phyloP scores from a whole-genome alignment of 108 stramenopile species.

The Hondaea fermentalgiana region DNA sequence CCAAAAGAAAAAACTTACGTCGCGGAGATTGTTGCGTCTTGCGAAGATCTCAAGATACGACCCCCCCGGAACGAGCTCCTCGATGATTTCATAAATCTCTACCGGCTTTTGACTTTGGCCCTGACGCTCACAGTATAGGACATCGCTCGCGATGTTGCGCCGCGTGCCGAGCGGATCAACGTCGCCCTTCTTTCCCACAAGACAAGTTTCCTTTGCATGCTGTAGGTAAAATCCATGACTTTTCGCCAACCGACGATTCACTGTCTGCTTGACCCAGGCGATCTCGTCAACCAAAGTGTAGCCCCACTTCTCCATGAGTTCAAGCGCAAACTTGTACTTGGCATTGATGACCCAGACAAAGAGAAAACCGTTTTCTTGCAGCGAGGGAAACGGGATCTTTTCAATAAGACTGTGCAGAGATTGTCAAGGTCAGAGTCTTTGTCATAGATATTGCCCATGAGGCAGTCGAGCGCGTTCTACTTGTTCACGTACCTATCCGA shows the following conservation, averaged over 20 bases:
- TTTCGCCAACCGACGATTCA: slow-evolving; percentile 4
- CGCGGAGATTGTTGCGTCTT: not conserved
- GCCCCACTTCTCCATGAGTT: slow-evolving; percentile 15
- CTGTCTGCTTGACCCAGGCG: not conserved
- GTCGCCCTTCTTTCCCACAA: not conserved
- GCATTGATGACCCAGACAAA: slow-evolving; percentile 16
- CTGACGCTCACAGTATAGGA: not conserved
- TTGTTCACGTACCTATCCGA: not conserved
- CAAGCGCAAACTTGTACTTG: slow-evolving; percentile 7
- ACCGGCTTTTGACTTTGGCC: slow-evolving; percentile 11
- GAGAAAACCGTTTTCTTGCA: not conserved
- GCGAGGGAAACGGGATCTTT: not conserved
- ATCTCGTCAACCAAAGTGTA: slow-evolving; percentile 1
- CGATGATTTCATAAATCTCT: slow-evolving; percentile 4
- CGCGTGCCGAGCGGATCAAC: not conserved
- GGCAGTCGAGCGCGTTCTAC: not conserved
- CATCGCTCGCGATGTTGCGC: not conserved
- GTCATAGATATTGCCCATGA: not conserved
- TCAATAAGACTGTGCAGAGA: not conserved
- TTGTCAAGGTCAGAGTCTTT: not conserved
- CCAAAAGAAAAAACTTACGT: not conserved
- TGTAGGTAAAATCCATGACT: not conserved
- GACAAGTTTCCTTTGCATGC: slow-evolving; percentile 5
- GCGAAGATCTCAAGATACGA: not conserved
- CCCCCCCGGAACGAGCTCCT: not conserved